Evolutionary conservation across 257 asterid species (phyloP).

Genomic region (Solanum paucissectum): DNA sequence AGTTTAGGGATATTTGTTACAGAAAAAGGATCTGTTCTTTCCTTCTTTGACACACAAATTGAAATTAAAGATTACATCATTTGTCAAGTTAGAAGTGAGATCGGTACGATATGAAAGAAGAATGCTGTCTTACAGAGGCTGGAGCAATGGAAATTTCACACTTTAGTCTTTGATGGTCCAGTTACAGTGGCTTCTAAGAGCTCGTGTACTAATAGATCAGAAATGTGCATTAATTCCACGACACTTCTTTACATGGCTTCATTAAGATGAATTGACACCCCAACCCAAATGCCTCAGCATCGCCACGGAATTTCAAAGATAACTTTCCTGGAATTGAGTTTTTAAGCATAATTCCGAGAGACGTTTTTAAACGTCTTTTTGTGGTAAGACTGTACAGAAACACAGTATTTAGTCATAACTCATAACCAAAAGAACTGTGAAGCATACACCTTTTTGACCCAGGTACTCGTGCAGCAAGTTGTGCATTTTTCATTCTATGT

Average conservation of each 20-base stretch:
- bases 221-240: neutral
- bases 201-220: neutral
- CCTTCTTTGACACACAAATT: neutral
- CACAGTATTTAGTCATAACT: neutral
- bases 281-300: neutral
- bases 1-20: neutral
- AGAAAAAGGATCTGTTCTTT: neutral
- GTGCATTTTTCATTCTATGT: neutral
- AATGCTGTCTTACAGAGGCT: neutral
- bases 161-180: neutral
- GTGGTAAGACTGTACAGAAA: neutral
- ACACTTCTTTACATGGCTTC: neutral
- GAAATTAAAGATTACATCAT: neutral
- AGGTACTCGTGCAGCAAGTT: neutral
- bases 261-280: neutral
- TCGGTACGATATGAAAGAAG: neutral
- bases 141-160: neutral
- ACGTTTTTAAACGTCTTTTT: neutral
- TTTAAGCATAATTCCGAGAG: neutral
- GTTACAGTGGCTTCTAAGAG: neutral
- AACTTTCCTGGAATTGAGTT: neutral
- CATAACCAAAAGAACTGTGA: neutral
- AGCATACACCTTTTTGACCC: neutral
- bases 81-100: neutral
- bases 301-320: neutral